Conservation (phyloP, 1,284 basidiomycete genomes). For the Fereydounia khargensis region DNA sequence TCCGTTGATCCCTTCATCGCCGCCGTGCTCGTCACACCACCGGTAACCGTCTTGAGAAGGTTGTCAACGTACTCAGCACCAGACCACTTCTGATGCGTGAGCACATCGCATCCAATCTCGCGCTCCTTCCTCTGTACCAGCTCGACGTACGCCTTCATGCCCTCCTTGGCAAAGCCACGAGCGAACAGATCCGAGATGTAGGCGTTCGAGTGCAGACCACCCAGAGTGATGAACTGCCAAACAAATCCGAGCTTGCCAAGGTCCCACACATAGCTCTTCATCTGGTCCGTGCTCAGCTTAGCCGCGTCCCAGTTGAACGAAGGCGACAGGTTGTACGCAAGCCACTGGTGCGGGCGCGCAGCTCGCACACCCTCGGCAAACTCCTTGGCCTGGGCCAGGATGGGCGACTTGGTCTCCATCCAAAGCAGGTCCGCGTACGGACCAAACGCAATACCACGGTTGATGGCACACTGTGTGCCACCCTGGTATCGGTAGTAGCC, state of each 20-base stretch:
- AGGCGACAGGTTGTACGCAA: constrained; percentile 57
- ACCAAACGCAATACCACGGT: constrained; percentile 87
- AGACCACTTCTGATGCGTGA: constrained; percentile 70
- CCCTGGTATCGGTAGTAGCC: constrained; percentile 97
- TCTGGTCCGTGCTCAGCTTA: constrained; percentile 78
- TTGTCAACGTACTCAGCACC: constrained; percentile 90
- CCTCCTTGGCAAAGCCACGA: constrained; percentile 74
- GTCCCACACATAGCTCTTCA: constrained; percentile 89
- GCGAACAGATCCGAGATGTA: constrained; percentile 96
- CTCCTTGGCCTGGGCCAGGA: constrained; percentile 85
- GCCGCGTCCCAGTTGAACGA: constrained; percentile 61
- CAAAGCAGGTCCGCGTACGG: constrained; percentile 78
- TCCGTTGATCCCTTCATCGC: too few species aligned
- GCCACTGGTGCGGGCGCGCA: constrained; percentile 52
- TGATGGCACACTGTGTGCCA: constrained; percentile 89
- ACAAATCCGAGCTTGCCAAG: constrained; percentile 89
- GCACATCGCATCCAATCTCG: constrained; percentile 59
- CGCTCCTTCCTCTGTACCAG: constrained; percentile 62
- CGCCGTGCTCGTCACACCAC: constrained; percentile 47
- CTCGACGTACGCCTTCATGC: constrained; percentile 67
- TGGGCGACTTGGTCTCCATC: constrained; percentile 91
- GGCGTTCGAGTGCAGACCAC: constrained; percentile 91
- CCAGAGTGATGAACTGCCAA: constrained; percentile 98
- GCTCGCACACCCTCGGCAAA: constrained; percentile 66
- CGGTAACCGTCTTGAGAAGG: constrained; percentile 63